Base-by-base conservation (phyloP, 192 early-diverging fungal genomes). In the Podila verticillata region DNA sequence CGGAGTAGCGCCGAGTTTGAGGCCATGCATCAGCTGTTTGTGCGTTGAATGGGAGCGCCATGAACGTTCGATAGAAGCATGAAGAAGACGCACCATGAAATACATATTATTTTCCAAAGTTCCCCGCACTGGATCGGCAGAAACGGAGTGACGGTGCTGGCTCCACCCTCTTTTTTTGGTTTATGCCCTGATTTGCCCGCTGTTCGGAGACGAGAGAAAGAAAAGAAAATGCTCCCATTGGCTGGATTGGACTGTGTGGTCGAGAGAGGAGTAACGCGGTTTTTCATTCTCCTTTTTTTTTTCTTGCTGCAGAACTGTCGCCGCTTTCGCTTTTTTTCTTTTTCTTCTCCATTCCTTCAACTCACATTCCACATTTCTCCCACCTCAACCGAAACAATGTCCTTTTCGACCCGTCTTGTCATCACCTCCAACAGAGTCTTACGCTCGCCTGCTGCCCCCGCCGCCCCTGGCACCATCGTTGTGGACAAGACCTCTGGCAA, bases 381-480 rank as follows among this genome's bases (percentile, higher is more conserved):
- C 66, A 68, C 15, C 49, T 36, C 13, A 4, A 28, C 19, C 22
- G 10, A 54, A 56, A 17, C 10, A 26, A 79, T 64, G 61, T 47
- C 67, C 61, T 17, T 57, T 34, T 31, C 73, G 9, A 32, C 75
- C 61, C 69, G 58, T 66, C 65, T 80, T 35, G 65, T 85, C 19
- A 75, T 80, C 24, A 74, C 72, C 24, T 68, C 78, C 59, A 68
- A 66, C 54, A 65, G 66, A 35, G 75, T 86, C 67, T 28, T 86
- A 71, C 86, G 87, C 48, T 63, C 82, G 2, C 70, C 68, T 20
- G 74, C 70, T 17, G 67, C 83, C 17, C 51, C 81, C 57, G 67
- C 87, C 26, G 82, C 83, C 1, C 87, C 91, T 26, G 88, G 84
- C 35, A 87, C 88, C 10, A 89, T 92, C 71, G 82, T 87, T 62